Evolutionary conservation across 2,329 filamentous ascomycete species (phyloP).

Genomic region (Colletotrichum orbiculare): DNA sequence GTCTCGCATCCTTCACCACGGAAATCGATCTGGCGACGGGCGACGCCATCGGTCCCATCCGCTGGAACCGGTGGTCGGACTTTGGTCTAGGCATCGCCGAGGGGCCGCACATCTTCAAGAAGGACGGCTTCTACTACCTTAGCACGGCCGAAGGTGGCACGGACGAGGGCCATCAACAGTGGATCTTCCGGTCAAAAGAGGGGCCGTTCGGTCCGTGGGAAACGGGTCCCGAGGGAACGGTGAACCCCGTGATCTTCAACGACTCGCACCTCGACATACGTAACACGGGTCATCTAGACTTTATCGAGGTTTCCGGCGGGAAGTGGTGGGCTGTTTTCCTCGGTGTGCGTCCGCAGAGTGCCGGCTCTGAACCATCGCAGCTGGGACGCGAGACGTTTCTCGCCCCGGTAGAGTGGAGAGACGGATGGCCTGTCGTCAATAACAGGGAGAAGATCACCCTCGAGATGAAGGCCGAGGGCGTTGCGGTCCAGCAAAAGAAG

Average conservation of each 20-base stretch:
- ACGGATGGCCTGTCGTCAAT: constrained; percentile 14
- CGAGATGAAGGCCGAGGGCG: background rate
- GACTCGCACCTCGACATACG: constrained; percentile 50
- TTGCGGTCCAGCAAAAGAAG: background rate
- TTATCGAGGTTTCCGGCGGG: constrained; percentile 47
- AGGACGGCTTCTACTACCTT: constrained; percentile 59
- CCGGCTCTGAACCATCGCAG: background rate
- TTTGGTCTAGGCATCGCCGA: too few species aligned
- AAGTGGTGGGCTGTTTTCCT: constrained; percentile 54
- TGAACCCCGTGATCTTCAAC: constrained; percentile 27
- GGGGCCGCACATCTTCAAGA: constrained; percentile 44
- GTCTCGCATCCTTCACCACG: too few species aligned
- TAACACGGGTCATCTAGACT: constrained; percentile 46
- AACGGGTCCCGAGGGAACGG: background rate
- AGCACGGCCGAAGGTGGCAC: constrained; percentile 61
- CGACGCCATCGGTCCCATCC: too few species aligned
- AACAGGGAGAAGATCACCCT: background rate
- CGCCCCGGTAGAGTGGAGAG: constrained; percentile 6
- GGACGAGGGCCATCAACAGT: constrained; percentile 44
- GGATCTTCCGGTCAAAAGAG: constrained; percentile 49
- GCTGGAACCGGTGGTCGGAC: too few species aligned
- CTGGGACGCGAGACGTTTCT: constrained; percentile 22
- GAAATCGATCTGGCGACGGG: too few species aligned
- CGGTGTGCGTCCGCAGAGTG: background rate
- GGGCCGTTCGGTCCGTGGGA: constrained; percentile 50